phyloP scores from a whole-genome alignment of 768 basidiomycete genomes.

The Cystofilobasidium capitatum region DNA sequence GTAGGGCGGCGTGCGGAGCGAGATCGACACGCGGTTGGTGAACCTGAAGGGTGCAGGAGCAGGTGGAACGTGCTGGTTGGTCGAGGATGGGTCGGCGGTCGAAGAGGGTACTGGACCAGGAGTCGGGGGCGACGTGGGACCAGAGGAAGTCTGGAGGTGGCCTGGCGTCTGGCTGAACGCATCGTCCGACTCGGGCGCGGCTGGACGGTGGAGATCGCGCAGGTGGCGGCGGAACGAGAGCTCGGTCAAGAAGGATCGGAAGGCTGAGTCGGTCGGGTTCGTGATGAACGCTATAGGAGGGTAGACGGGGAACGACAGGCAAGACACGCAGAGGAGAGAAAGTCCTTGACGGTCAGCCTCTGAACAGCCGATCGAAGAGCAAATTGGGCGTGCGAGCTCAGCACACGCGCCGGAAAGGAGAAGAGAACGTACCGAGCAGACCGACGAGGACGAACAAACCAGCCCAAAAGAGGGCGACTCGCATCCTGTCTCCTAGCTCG shows the following conservation, averaged over 20 bases:
- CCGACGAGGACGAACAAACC: neutral
- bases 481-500: neutral
- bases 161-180: constrained; percentile 25
- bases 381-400: neutral
- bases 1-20: constrained; percentile 81
- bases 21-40: constrained; percentile 81
- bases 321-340: neutral
- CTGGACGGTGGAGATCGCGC: constrained; percentile 62
- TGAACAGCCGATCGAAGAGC: neutral
- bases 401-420: neutral
- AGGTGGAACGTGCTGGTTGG: constrained; percentile 26
- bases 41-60: constrained; percentile 50
- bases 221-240: constrained; percentile 92
- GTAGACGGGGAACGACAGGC: neutral
- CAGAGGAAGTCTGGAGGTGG: constrained; percentile 19
- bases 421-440: neutral
- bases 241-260: constrained; percentile 91
- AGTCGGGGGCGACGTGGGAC: neutral
- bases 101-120: constrained; percentile 26
- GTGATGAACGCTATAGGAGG: constrained; percentile 71
- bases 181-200: constrained; percentile 26
- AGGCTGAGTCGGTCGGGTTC: constrained; percentile 87
- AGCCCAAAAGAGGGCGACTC: constrained; percentile 1
- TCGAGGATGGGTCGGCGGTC: constrained; percentile 24
- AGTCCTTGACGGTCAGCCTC: neutral